Conservation (phyloP, 805 yeast species). For the Saccharomyces paradoxus region DNA sequence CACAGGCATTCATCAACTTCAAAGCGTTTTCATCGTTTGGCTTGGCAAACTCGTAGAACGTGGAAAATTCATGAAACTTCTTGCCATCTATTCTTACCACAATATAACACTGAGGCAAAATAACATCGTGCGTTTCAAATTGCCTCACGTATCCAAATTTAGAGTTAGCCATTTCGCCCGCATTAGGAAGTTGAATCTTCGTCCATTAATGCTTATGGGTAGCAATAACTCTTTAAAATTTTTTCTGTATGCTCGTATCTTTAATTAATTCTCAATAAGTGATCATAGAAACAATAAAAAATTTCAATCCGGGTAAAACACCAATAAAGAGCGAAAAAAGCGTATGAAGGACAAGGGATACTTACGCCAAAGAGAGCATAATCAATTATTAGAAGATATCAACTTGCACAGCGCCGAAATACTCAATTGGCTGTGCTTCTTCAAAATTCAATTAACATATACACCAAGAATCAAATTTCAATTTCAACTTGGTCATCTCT, state of each 20-base stretch:
- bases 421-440: not conserved
- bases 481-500: not conserved
- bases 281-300: not conserved
- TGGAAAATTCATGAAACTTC: conserved; percentile 83
- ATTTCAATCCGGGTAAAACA: not conserved
- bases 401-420: not conserved
- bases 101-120: conserved; percentile 74
- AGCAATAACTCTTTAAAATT: not conserved
- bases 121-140: conserved; percentile 65
- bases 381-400: not conserved
- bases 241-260: not conserved
- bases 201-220: not conserved
- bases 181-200: not conserved
- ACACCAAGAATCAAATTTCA: not conserved
- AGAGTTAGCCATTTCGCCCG: conserved; percentile 62
- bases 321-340: not conserved
- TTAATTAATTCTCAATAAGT: not conserved
- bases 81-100: conserved; percentile 87
- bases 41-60: conserved; percentile 63
- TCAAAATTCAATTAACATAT: not conserved
- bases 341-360: not conserved
- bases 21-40: conserved; percentile 83
- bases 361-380: not conserved
- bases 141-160: conserved; percentile 77
- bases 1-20: conserved; percentile 73